Percentiles rank a stretch among this genome's conserved stretches.
Conservation (phyloP, 2,329 filamentous ascomycete species). For the Fusarium praegraminearum region DNA sequence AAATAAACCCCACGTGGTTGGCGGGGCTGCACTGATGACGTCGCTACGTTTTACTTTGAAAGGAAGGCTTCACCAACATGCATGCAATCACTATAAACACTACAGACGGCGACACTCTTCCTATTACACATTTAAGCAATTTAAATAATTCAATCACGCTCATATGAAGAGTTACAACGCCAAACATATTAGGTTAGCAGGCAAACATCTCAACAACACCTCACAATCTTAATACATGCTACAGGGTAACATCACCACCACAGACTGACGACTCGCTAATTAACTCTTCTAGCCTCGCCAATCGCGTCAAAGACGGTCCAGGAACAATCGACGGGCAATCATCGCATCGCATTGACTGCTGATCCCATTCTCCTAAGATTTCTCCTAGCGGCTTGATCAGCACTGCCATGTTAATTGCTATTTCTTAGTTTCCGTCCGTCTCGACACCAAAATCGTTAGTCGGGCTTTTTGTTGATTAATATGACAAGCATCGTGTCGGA, state of each 20-base stretch:
- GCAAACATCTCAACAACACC: background rate
- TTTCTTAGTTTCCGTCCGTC: conserved; percentile 10
- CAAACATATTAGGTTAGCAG: background rate
- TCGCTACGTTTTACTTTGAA: too few species aligned
- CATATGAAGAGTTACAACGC: background rate
- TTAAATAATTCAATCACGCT: too few species aligned
- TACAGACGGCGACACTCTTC: background rate
- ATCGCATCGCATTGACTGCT: background rate
- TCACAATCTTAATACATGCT: background rate
- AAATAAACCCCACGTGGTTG: conserved; percentile 19
- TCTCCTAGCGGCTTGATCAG: conserved; percentile 26
- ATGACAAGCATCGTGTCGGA: background rate
- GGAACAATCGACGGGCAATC: conserved; percentile 1
- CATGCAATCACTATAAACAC: too few species aligned
- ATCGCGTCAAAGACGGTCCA: conserved; percentile 7
- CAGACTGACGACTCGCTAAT: background rate
- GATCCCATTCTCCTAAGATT: conserved; percentile 4
- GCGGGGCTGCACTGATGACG: conserved; percentile 32
- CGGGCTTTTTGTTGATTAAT: background rate
- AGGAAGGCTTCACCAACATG: background rate
- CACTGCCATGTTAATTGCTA: conserved; percentile 18
- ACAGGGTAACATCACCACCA: conserved; percentile 16
- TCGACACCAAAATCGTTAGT: conserved; percentile 13
- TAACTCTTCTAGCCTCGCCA: conserved; percentile 6
- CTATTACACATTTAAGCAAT: background rate